phyloP scores from a whole-genome alignment of 2,329 filamentous ascomycete genomes.

The Triangularia verruculosa region DNA sequence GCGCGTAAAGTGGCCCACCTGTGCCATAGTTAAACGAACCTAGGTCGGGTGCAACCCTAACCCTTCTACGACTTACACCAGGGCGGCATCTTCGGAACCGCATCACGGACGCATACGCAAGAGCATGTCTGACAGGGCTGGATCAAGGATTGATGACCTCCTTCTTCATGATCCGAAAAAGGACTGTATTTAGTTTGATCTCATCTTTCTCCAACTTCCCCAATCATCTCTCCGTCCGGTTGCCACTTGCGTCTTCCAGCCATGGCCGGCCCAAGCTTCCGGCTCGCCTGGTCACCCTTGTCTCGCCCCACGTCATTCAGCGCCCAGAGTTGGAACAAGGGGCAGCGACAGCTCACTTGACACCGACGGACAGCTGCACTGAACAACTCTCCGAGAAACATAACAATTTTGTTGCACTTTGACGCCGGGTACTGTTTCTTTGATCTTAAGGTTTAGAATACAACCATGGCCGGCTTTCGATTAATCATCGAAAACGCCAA shows the following conservation, averaged over 20 bases:
- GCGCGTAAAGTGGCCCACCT: conserved; percentile 20
- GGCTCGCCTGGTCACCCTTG: neutral
- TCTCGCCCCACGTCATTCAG: conserved; percentile 1
- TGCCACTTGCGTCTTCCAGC: neutral
- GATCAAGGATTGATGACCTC: neutral
- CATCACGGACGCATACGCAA: neutral
- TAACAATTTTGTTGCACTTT: too few relatives aligned
- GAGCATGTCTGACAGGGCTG: neutral
- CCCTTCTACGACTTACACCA: neutral
- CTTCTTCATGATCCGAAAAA: neutral
- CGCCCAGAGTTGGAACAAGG: neutral
- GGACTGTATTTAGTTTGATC: neutral
- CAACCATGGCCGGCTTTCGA: conserved; percentile 67
- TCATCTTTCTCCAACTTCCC: neutral
- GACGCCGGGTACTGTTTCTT: neutral
- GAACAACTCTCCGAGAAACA: neutral
- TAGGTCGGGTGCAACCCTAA: neutral
- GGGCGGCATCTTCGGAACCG: neutral
- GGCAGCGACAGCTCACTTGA: neutral
- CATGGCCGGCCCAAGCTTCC: neutral
- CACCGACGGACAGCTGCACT: neutral
- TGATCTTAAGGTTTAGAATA: neutral
- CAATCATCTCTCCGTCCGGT: neutral
- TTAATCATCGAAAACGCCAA: conserved; percentile 80
- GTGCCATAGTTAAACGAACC: too few relatives aligned